phyloP scores from a whole-genome alignment of 1,139 yeast genomes.

The Blastobotrys arbuscula region DNA sequence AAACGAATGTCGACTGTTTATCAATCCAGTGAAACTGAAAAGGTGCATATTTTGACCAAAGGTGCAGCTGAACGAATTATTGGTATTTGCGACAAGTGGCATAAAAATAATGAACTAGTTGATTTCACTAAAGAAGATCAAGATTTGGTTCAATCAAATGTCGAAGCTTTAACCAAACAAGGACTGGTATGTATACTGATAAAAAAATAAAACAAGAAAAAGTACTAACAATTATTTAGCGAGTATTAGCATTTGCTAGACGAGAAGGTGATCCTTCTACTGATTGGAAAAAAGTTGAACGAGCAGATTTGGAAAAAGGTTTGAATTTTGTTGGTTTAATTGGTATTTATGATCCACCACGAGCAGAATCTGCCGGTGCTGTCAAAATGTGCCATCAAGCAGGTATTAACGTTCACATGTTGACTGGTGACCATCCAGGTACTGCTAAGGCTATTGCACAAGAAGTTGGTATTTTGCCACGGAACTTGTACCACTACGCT shows the following conservation, averaged over 20 bases:
- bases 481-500: conserved; percentile 57
- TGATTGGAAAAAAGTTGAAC: conserved; percentile 20
- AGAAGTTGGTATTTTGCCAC: conserved; percentile 91
- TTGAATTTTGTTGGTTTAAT: conserved; percentile 75
- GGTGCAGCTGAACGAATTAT: conserved; percentile 73
- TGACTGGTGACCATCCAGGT: conserved; percentile 90
- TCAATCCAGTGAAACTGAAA: conserved; percentile 32
- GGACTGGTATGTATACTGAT: conserved; percentile 41
- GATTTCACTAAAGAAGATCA: conserved; percentile 24
- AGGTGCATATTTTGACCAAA: conserved; percentile 50
- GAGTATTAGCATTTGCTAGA: conserved; percentile 81
- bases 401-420: conserved; percentile 95
- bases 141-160: conserved; percentile 46
- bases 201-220: conserved; percentile 1
- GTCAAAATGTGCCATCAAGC: conserved; percentile 73
- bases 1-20: conserved; percentile 71
- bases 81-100: conserved; percentile 51
- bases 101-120: conserved; percentile 30
- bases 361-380: conserved; percentile 72
- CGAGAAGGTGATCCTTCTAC: conserved; percentile 37
- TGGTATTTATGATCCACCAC: conserved; percentile 97
- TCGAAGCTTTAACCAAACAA: conserved; percentile 57
- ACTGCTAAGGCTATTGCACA: conserved; percentile 90
- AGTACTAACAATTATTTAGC: conserved; percentile 17
- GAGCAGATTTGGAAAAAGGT: conserved; percentile 36